A percentile compares a stretch with the other conserved stretches of the same genome.
phyloP scores from a whole-genome alignment of 2,329 filamentous ascomycete genomes.

The Emergomyces africanus region DNA sequence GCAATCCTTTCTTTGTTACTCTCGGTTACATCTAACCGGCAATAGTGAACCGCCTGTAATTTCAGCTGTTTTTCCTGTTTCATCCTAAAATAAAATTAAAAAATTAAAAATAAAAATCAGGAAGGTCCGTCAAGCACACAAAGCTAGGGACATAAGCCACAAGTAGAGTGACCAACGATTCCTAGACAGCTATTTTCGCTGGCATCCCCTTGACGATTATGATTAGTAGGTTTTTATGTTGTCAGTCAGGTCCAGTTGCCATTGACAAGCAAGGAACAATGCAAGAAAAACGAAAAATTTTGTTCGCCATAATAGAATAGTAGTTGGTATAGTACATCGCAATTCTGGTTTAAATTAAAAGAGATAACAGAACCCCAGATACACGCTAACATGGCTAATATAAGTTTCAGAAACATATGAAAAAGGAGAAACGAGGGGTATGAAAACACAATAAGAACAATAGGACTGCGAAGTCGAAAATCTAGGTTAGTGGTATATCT shows the following conservation, averaged over 20 bases:
- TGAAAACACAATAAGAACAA: slow-evolving; percentile 5
- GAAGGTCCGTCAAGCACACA: slow-evolving; percentile 7
- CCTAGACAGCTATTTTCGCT: background rate
- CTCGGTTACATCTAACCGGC: slow-evolving; percentile 1
- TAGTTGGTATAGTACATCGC: slow-evolving; percentile 14
- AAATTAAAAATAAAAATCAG: slow-evolving; percentile 1
- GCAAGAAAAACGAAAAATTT: slow-evolving; percentile 10
- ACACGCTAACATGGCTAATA: background rate
- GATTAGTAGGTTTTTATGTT: background rate
- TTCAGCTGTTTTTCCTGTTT: background rate
- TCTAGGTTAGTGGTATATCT: slow-evolving; percentile 15
- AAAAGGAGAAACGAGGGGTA: background rate
- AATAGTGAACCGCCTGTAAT: background rate
- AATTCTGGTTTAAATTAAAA: background rate
- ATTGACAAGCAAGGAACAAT: background rate
- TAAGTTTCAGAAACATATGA: background rate
- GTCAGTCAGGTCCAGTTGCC: background rate
- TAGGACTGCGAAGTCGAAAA: slow-evolving; percentile 7
- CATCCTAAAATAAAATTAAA: background rate
- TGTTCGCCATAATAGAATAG: slow-evolving; percentile 6
- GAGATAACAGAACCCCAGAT: background rate
- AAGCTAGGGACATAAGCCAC: background rate
- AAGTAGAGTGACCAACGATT: background rate
- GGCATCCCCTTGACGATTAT: background rate
- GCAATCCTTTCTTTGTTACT: background rate